Conservation (phyloP, 2,329 filamentous ascomycete species). For the Calonectria henricotiae region DNA sequence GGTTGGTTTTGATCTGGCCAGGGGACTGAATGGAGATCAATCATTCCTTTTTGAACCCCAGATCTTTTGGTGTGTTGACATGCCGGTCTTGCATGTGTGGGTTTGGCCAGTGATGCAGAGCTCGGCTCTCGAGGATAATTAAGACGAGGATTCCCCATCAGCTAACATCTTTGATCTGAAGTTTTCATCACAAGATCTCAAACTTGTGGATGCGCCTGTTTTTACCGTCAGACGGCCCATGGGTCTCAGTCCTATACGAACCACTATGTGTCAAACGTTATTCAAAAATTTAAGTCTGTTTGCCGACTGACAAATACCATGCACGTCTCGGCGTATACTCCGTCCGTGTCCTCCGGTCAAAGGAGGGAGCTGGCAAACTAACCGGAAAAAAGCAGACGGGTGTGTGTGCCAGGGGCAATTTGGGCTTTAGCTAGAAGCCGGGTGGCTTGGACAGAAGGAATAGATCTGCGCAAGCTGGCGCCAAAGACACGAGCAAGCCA, state of each 20-base stretch:
- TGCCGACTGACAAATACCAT: slow-evolving; percentile 18
- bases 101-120: slow-evolving; percentile 10
- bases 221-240: not conserved
- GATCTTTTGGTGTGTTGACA: slow-evolving; percentile 25
- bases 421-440: slow-evolving; percentile 30
- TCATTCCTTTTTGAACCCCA: slow-evolving; percentile 15
- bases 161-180: not conserved
- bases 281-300: slow-evolving; percentile 22
- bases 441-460: slow-evolving; percentile 28
- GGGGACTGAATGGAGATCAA: slow-evolving; percentile 35
- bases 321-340: slow-evolving; percentile 29
- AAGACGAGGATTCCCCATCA: not conserved
- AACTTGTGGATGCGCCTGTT: slow-evolving; percentile 1
- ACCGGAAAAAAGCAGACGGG: slow-evolving; percentile 7
- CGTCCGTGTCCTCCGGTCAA: slow-evolving; percentile 20
- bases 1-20: slow-evolving; percentile 36
- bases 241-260: slow-evolving; percentile 33
- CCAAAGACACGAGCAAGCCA: slow-evolving; percentile 19
- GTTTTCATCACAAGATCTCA: slow-evolving; percentile 3
- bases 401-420: slow-evolving; percentile 14
- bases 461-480: slow-evolving; percentile 18
- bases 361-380: slow-evolving; percentile 22
- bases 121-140: not conserved
- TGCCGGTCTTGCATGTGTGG: slow-evolving; percentile 15
- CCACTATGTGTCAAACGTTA: slow-evolving; percentile 28